Evolutionary conservation across 176 grass and related monocot species (phyloP).

Genomic region (Alloteropsis semialata): DNA sequence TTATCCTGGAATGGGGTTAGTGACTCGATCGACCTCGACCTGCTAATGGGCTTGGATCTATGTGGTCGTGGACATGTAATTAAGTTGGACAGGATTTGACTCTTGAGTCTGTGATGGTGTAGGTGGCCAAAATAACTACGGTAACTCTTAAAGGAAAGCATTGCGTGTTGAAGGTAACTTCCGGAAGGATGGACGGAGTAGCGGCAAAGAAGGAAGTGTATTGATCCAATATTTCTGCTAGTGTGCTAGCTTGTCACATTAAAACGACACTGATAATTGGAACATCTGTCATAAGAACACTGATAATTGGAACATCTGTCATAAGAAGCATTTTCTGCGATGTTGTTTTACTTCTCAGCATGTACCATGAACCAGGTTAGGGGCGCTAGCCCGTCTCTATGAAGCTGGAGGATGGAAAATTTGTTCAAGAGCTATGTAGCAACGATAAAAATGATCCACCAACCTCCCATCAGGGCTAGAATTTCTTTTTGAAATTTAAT

Average conservation of each 20-base stretch:
- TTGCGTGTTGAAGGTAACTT: neutral
- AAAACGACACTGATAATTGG: no score
- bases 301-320: neutral
- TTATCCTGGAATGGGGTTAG: neutral
- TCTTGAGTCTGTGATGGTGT: neutral
- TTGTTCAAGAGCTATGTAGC: neutral
- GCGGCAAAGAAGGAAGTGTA: neutral
- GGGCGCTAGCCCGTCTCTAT: no score
- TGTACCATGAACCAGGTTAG: no score
- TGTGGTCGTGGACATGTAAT: no score
- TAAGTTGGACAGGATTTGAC: neutral
- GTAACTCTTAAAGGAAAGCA: neutral
- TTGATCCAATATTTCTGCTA: neutral
- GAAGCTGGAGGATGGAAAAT: neutral
- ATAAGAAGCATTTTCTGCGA: neutral
- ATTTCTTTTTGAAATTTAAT: no score
- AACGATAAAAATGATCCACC: no score
- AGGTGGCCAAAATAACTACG: neutral
- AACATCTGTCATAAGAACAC: no score
- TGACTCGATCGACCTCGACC: neutral
- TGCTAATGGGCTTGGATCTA: neutral
- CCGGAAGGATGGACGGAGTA: neutral
- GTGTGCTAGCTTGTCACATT: no score
- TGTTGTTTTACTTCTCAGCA: no score
- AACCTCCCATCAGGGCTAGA: neutral